Percentiles rank a stretch among this genome's conserved stretches.
phyloP scores from a whole-genome alignment of 345 rosid species.

The Gossypium arboreum region DNA sequence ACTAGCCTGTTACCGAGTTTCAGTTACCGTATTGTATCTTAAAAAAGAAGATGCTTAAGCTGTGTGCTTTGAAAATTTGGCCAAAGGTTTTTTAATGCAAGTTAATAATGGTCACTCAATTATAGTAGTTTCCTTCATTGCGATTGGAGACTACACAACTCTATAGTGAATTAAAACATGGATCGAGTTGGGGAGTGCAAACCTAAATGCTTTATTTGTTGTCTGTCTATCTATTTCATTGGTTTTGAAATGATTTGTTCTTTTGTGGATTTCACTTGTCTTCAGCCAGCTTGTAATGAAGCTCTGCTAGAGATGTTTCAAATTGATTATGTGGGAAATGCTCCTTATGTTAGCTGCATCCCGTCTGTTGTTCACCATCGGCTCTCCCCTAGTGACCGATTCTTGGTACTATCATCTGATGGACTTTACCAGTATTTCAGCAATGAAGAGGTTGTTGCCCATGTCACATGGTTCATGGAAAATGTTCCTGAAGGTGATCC shows the following conservation, averaged over 20 bases:
- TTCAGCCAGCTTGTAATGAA: conserved; percentile 84
- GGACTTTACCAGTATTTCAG: conserved; percentile 93
- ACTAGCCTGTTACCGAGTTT: neutral
- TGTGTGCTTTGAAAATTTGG: neutral
- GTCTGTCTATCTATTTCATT: conserved; percentile 8
- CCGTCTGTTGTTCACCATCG: conserved; percentile 82
- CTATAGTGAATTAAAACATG: neutral
- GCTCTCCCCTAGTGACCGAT: conserved; percentile 76
- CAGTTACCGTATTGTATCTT: neutral
- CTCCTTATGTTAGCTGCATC: conserved; percentile 72
- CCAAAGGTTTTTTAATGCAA: neutral
- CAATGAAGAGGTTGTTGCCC: conserved; percentile 95
- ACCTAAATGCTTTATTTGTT: conserved; percentile 3
- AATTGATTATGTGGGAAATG: conserved; percentile 63
- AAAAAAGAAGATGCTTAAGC: neutral
- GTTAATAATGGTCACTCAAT: neutral
- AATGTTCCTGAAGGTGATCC: conserved; percentile 97
- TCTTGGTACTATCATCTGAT: conserved; percentile 87
- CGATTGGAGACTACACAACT: neutral
- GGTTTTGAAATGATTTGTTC: conserved; percentile 10
- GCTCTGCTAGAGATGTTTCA: conserved; percentile 80
- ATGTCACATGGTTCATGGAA: conserved; percentile 95
- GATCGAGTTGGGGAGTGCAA: neutral
- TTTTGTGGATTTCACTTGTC: conserved; percentile 15
- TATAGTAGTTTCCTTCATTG: neutral